Evolutionary conservation across 2,329 filamentous ascomycete species (phyloP), one percentile per base, ranked within the genome.

Genomic region (Falciphora oryzae): DNA sequence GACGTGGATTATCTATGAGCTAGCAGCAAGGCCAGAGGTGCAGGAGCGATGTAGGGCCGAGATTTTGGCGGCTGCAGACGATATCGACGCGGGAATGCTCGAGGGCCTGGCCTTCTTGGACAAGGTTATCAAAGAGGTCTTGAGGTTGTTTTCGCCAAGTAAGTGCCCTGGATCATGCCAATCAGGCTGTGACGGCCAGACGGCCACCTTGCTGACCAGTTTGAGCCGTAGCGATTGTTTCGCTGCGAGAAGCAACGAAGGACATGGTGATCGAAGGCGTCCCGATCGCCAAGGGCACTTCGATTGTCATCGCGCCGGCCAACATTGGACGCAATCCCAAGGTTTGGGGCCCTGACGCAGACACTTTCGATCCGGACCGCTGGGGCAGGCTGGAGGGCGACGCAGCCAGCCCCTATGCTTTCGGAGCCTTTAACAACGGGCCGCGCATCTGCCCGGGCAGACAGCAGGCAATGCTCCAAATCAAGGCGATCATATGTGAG

Each of bases 51-150:
- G 78, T 6, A 73, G 75, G 8, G 67, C 59, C 44, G 76, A 78
- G 67, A 71, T 83, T 5, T 66, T 73, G 8, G 70, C 81, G 4
- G 67, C 76, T 25, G 71, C 80, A 5, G 75, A 75, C 57, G 27
- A 56, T 22, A 68, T 79, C 32, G 74, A 77, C 67, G 78, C 79
- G 63, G 11, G 64, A 65, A 38, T 67, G 28, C 73, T 80, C 31
- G 78, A 80, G 59, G 66, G 67, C 44, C 71, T 80, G 57, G 68
- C 71, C 0, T 80, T 79, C 66, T 68, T 81, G 6, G 74, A 79
- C 64, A 77, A 77, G 64, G 76, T 83, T 61, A 75, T 74, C 68
- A 79, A 72, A 65, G 80, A 83, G 67, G 73, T 78, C 0, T 67
- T 82, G 13, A 75, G 80, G 0, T 71, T 77, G 27, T 76, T 75